phyloP scores from a whole-genome alignment of 2,329 filamentous ascomycete species.

The Colletotrichum lini region DNA sequence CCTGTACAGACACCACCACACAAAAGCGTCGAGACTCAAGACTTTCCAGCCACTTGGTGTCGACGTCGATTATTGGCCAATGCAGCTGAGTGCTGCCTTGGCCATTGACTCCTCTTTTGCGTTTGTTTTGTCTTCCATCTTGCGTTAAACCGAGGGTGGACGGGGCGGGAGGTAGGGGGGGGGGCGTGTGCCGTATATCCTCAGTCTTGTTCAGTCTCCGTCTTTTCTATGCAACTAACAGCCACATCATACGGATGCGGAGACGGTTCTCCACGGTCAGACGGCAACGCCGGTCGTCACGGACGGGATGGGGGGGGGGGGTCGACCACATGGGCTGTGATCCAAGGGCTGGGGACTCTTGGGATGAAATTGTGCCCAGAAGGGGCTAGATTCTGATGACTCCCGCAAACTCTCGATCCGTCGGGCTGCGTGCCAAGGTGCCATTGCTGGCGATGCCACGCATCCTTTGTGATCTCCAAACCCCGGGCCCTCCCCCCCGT shows the following conservation, averaged over 20 bases:
- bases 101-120: not conserved
- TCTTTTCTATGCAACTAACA: constrained; percentile 24
- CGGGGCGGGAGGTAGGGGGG: no score
- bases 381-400: constrained; percentile 31
- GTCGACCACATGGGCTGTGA: constrained; percentile 18
- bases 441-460: constrained; percentile 18
- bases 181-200: not conserved
- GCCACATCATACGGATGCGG: not conserved
- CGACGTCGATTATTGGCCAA: constrained; percentile 30
- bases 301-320: not conserved
- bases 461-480: constrained; percentile 13
- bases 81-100: constrained; percentile 3
- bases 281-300: constrained; percentile 31
- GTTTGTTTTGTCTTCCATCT: not conserved
- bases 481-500: constrained; percentile 16
- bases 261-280: not conserved
- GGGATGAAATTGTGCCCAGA: constrained; percentile 10
- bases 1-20: constrained; percentile 1
- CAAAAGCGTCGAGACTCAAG: constrained; percentile 18
- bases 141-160: not conserved
- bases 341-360: not conserved
- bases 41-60: constrained; percentile 6
- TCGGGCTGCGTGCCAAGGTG: constrained; percentile 10
- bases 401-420: constrained; percentile 38
- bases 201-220: not conserved